Evolutionary conservation across 257 asterid genomes (phyloP).

Genomic region (Gynochthodes officinalis): DNA sequence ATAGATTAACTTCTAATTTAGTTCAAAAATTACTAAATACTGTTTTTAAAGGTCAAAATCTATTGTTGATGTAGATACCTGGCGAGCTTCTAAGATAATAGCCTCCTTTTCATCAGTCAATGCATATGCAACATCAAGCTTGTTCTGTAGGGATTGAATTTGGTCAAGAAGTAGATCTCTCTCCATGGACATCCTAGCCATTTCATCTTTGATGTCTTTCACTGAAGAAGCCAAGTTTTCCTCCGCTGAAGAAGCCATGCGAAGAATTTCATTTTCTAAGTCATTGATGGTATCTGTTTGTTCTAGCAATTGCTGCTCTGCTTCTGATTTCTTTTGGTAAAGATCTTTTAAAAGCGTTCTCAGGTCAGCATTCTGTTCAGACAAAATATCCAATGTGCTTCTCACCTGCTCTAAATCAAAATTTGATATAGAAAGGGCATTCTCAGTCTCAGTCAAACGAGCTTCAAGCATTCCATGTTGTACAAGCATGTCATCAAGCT

Average conservation of each 20-base stretch:
- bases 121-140: conserved; percentile 61
- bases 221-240: conserved; percentile 36
- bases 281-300: conserved; percentile 50
- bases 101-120: conserved; percentile 89
- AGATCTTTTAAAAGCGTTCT: conserved; percentile 58
- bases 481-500: conserved; percentile 46
- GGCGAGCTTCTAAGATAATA: conserved; percentile 64
- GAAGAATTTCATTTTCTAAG: conserved; percentile 70
- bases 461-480: conserved; percentile 53
- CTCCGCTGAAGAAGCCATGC: conserved; percentile 48
- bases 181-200: conserved; percentile 44
- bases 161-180: conserved; percentile 64
- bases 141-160: conserved; percentile 56
- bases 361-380: conserved; percentile 61
- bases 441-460: conserved; percentile 51
- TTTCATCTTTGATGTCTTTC: conserved; percentile 44
- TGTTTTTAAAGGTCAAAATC: conserved; percentile 19
- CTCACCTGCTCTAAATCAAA: conserved; percentile 52
- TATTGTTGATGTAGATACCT: conserved; percentile 41
- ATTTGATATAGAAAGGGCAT: conserved; percentile 42
- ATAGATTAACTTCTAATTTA: conserved; percentile 23
- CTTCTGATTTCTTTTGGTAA: conserved; percentile 59
- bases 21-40: conserved; percentile 18
- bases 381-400: conserved; percentile 40
- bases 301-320: conserved; percentile 60